Base-by-base conservation (phyloP, 192 early-diverging fungal genomes). In the Umbelopsis ramanniana region DNA sequence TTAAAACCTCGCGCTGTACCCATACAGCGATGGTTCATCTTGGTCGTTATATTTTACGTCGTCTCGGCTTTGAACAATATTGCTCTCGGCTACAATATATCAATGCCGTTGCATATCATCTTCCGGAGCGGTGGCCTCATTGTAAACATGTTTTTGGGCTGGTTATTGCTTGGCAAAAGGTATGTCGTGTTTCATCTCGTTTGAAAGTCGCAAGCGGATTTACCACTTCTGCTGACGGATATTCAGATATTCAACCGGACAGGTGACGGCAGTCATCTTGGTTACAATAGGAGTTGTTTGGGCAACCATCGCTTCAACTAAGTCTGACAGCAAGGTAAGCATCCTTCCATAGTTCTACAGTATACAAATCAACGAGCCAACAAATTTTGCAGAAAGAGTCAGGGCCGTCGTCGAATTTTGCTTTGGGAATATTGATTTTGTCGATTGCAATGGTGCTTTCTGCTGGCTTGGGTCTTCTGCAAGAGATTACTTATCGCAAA, bases 41-140 rank as follows among this genome's bases (percentile, higher is more conserved):
- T 94, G 73, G 95, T 97, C 1, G 74, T 84, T 26, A 67, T 96
- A 74, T 95, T 93, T 70, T 94, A 93, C 72, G 77, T 80, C 5
- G 90, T 92, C 8, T 94, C 93, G 0, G 85, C 94, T 6, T 77
- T 95, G 63, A 96, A 96, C 73, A 97, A 97, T 74, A 77, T 88
- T 75, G 90, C 94, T 0, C 82, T 95, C 10, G 92, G 89, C 6
- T 95, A 87, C 76, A 81, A 85, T 35, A 93, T 97, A 40, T 88
- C 94, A 22, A 91, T 97, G 43, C 95, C 95, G 15, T 57, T 97
- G 66, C 94, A 97, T 76, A 97, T 97, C 57, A 91, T 97, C 38
- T 97, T 97, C 75, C 82, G 95, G 24, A 93, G 91, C 8, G 91
- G 90, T 33, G 89, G 92, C 11, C 78, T 97, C 24, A 87, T 97